Evolutionary conservation across 352 stramenopile species (phyloP).

Genomic region (Pythium utonaiense): DNA sequence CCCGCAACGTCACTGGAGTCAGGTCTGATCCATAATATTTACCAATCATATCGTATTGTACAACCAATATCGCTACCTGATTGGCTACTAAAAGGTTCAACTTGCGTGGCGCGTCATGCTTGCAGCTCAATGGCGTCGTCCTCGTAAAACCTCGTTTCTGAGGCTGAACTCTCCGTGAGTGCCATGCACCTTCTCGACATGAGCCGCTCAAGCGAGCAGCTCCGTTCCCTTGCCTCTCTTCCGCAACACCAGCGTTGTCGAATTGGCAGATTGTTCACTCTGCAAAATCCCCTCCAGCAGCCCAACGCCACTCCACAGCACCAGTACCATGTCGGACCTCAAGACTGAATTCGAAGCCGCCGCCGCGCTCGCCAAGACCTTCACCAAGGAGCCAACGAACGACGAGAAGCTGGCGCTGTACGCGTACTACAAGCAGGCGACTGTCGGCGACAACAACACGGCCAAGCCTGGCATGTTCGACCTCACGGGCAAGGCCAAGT

Average conservation of each 20-base stretch:
- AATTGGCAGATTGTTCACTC: conserved; percentile 33
- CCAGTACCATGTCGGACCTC: conserved; percentile 70
- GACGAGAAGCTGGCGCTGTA: conserved; percentile 89
- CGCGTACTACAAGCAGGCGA: conserved; percentile 90
- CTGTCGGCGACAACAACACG: conserved; percentile 82
- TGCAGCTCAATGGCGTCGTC: conserved; percentile 5
- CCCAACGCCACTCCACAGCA: conserved; percentile 14
- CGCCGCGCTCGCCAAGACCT: conserved; percentile 72
- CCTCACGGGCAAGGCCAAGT: conserved; percentile 86
- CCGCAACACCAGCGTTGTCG: neutral
- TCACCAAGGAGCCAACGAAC: conserved; percentile 79
- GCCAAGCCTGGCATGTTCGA: conserved; percentile 84
- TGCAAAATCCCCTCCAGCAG: conserved; percentile 26
- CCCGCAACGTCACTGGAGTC: conserved; percentile 7
- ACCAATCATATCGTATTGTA: conserved; percentile 9
- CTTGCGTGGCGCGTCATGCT: conserved; percentile 15
- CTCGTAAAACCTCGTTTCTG: conserved; percentile 19
- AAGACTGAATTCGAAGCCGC: conserved; percentile 83
- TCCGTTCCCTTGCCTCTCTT: conserved; percentile 4
- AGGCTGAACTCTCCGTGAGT: conserved; percentile 10
- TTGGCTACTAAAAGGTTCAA: conserved; percentile 19
- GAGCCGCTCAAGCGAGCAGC: neutral
- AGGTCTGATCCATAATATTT: neutral
- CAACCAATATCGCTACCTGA: neutral
- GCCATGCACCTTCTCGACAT: conserved; percentile 7